These are phyloP conservation scores for Suhomyces anneliseae DNA, from an alignment of 1,139 yeast species.

Conservation along the genomic window DNA sequence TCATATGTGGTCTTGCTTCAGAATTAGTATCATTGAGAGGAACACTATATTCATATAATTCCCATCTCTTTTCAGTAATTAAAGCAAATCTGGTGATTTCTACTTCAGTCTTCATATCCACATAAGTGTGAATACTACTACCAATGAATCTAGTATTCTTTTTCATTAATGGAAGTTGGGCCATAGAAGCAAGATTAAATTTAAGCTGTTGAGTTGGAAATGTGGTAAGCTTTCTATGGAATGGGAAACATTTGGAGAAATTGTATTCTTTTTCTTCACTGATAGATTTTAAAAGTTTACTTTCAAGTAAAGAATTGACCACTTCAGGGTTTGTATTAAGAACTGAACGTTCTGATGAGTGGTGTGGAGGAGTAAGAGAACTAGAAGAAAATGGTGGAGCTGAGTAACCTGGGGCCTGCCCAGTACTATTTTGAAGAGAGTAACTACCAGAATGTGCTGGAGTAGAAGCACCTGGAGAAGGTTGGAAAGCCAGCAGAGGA, in stretches of 20 bases:
- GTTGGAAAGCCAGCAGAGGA: not conserved
- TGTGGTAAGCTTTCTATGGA: slow-evolving; percentile 66
- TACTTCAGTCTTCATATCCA: slow-evolving; percentile 33
- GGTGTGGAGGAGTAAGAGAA: slow-evolving; percentile 7
- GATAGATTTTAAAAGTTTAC: slow-evolving; percentile 23
- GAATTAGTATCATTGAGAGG: slow-evolving; percentile 22
- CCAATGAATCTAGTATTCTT: slow-evolving; percentile 49
- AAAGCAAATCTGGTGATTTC: slow-evolving; percentile 64
- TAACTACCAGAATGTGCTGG: not conserved
- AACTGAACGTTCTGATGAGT: slow-evolving; percentile 5
- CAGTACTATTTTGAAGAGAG: not conserved
- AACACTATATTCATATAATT: slow-evolving; percentile 53
- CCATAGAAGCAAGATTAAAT: slow-evolving; percentile 36
- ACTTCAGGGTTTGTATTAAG: slow-evolving; percentile 4
- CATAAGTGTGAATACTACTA: slow-evolving; percentile 57
- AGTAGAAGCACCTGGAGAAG: not conserved
- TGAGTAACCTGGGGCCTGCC: not conserved
- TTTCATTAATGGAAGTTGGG: slow-evolving; percentile 33
- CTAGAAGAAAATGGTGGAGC: not conserved
- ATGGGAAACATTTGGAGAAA: slow-evolving; percentile 80
- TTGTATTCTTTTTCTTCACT: slow-evolving; percentile 58
- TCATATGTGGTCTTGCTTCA: slow-evolving; percentile 51
- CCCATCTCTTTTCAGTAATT: slow-evolving; percentile 69
- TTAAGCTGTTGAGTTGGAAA: slow-evolving; percentile 63
- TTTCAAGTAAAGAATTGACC: slow-evolving; percentile 17